These are phyloP conservation scores for Podaxis sp. DNA, from an alignment of 768 basidiomycete genomes.

Conservation along the genomic window DNA sequence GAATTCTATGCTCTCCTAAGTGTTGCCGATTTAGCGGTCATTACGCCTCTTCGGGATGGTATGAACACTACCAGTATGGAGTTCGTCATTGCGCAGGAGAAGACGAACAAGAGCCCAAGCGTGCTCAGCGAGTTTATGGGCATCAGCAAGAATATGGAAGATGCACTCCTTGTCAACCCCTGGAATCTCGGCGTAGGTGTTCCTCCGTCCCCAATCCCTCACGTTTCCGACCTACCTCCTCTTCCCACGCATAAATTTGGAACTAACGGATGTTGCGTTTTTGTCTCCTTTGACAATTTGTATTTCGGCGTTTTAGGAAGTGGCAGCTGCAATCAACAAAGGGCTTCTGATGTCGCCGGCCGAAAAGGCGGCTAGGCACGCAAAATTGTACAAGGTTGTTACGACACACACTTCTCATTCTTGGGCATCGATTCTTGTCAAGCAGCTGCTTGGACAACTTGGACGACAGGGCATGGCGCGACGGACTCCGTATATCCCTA, in stretches of 20 bases:
- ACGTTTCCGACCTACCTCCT: background rate
- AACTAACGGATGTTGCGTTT: background rate
- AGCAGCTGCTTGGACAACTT: conserved; percentile 84
- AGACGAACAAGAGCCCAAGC: conserved; percentile 79
- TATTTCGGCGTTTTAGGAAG: conserved; percentile 50
- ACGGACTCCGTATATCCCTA: conserved; percentile 82
- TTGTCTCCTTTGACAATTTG: background rate
- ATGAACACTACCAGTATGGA: conserved; percentile 99
- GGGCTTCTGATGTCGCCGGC: conserved; percentile 78
- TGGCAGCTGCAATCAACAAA: conserved; percentile 86
- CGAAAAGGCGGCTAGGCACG: conserved; percentile 78
- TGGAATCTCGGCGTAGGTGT: conserved; percentile 85
- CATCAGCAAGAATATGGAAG: conserved; percentile 87
- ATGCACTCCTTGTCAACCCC: conserved; percentile 91
- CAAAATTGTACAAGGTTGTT: conserved; percentile 76
- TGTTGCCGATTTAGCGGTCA: conserved; percentile 92
- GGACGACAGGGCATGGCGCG: conserved; percentile 76
- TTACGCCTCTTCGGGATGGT: conserved; percentile 93
- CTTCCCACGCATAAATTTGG: background rate
- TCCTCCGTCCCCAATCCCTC: conserved; percentile 14
- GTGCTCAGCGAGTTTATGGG: conserved; percentile 98
- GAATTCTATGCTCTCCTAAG: conserved; percentile 95
- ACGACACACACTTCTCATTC: conserved; percentile 93
- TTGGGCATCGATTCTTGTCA: conserved; percentile 89
- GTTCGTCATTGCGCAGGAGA: conserved; percentile 91